Percentiles rank a stretch among this genome's conserved stretches.
These are phyloP conservation scores for Monilinia laxa DNA, from an alignment of 2,329 filamentous ascomycete species.

Conservation along the genomic window DNA sequence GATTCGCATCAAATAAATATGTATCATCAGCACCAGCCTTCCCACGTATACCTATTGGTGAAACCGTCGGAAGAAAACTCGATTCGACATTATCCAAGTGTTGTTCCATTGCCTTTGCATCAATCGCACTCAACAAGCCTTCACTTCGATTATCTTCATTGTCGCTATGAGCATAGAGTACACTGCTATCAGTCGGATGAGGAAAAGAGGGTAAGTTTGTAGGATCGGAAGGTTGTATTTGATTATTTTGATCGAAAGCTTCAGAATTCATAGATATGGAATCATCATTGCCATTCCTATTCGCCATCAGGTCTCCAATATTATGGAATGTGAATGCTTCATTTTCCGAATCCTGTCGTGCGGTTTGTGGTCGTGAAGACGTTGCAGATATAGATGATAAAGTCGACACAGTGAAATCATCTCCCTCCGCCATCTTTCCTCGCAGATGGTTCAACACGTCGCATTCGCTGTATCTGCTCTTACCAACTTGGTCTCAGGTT, in stretches of 20 bases:
- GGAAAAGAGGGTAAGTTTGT: constrained; percentile 34
- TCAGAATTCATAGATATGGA: constrained; percentile 31
- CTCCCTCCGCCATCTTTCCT: constrained; percentile 38
- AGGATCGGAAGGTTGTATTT: constrained; percentile 32
- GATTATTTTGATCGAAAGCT: constrained; percentile 29
- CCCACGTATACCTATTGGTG: constrained; percentile 52
- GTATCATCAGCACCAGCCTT: constrained; percentile 55
- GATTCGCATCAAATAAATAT: constrained; percentile 53
- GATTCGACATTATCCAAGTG: constrained; percentile 65
- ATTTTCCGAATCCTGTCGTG: constrained; percentile 34
- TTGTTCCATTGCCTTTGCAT: constrained; percentile 40
- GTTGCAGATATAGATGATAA: constrained; percentile 23
- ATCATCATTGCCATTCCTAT: constrained; percentile 34
- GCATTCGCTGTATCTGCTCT: constrained; percentile 30
- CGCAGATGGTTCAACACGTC: constrained; percentile 29
- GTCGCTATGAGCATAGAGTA: constrained; percentile 35
- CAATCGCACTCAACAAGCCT: constrained; percentile 33
- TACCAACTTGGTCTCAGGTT: neutral
- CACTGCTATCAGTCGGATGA: constrained; percentile 35
- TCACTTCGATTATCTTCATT: constrained; percentile 33
- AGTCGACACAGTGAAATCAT: constrained; percentile 24
- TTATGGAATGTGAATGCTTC: constrained; percentile 37
- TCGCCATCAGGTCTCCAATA: constrained; percentile 35
- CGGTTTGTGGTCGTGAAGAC: constrained; percentile 35
- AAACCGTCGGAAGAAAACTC: constrained; percentile 60